Evolutionary conservation across 2,329 filamentous ascomycete species (phyloP), one percentile per base, ranked within the genome.

Genomic region (Ceratocystiopsis minuta): DNA sequence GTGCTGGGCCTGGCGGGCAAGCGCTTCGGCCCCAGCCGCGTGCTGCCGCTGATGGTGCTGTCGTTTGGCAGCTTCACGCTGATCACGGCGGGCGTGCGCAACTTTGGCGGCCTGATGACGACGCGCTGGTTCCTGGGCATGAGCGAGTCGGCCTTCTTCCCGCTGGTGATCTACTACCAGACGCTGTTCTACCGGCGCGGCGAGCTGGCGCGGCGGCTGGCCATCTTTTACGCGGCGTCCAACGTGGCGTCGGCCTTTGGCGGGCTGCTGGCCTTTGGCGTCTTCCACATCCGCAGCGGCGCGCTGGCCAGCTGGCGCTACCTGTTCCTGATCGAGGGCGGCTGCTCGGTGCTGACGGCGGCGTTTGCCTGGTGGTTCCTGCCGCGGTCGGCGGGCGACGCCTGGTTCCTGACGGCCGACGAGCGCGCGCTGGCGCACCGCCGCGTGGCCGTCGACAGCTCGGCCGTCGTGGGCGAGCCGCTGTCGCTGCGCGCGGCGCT

Each of bases 401-500:
- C 49, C 11, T 38, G 43, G 3, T 86, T 86, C 52, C 63, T 86
- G 16, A 74, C 57, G 43, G 63, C 70, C 2, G 72, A 75, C 2
- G 78, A 87, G 54, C 78, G 75, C 52, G 62, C 65, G 10, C 66
- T 86, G 0, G 81, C 80, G 4, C 78, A 74, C 51, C 72, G 75
- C 51, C 75, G 81, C n/a, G 80, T 86, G 47, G 77, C 80, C 47
- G 68, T 83, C 40, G 82, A 88, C 54, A 79, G 73, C 7, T 84
- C 78, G 3, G 73, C 78, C 0, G 61, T 64, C 15, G 70, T 74
- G 20, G 61, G 65, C 34, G 68, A 74, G 51, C 54, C 64, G 45
- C 69, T 74, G 52, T 60, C 62, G 48, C 55, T 73, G 18, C 57
- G 53, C 16, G 68, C 74, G 3, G 60, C 68, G 0, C 56, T 73